Conservation (phyloP, 495 filamentous ascomycete genomes). For the Lepidopterella palustris region DNA sequence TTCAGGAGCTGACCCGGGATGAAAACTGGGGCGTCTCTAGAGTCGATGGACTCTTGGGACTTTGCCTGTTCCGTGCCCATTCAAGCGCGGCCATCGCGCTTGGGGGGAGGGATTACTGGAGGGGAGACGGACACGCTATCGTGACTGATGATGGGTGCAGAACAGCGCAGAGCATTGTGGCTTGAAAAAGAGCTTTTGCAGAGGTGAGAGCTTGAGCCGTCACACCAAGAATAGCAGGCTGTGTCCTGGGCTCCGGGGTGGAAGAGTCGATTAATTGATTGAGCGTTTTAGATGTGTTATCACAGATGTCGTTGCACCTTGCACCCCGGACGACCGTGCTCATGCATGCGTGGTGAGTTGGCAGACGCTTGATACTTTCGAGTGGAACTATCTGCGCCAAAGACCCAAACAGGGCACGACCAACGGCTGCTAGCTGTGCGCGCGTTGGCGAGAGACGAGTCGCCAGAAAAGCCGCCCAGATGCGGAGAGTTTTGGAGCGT, state of each 20-base stretch:
- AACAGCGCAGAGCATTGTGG: constrained; percentile 26
- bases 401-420: constrained; percentile 40
- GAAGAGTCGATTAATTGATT: constrained; percentile 16
- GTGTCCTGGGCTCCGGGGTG: constrained; percentile 8
- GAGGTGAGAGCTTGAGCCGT: too few species aligned
- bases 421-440: constrained; percentile 35
- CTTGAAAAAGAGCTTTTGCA: constrained; percentile 16
- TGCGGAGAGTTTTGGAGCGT: not conserved
- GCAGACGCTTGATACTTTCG: constrained; percentile 68
- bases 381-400: constrained; percentile 49
- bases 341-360: constrained; percentile 88
- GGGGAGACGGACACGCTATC: constrained; percentile 44
- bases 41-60: too few species aligned
- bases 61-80: constrained; percentile 4
- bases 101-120: constrained; percentile 39
- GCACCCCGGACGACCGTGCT: constrained; percentile 27
- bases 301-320: constrained; percentile 24
- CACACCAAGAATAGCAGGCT: constrained; percentile 27
- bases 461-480: too few species aligned
- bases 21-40: constrained; percentile 28
- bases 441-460: constrained; percentile 24
- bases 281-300: constrained; percentile 24
- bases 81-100: constrained; percentile 27
- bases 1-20: constrained; percentile 2
- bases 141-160: constrained; percentile 19